These are phyloP conservation scores for Brassica cretica DNA, from an alignment of 345 rosid species.

Conservation along the genomic window DNA sequence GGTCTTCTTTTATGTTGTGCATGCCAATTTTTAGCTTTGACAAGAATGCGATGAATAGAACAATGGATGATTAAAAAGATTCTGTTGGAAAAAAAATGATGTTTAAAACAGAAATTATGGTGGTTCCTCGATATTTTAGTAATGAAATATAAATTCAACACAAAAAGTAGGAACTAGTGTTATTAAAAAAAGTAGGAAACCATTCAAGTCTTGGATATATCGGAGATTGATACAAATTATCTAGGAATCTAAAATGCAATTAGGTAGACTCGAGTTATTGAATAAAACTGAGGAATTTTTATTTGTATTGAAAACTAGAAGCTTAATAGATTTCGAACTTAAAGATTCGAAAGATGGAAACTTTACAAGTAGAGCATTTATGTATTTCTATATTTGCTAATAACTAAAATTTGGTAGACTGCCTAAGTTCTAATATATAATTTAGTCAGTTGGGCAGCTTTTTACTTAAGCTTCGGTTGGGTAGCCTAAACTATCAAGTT, in stretches of 20 bases:
- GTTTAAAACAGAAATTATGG: background rate
- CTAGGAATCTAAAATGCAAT: background rate
- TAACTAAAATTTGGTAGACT: background rate
- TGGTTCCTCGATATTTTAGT: background rate
- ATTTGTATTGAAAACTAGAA: too few species aligned
- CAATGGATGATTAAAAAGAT: too few species aligned
- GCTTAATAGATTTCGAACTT: too few species aligned
- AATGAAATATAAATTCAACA: background rate
- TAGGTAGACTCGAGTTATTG: too few species aligned
- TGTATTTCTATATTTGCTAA: background rate
- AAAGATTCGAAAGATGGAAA: background rate
- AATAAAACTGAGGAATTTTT: too few species aligned
- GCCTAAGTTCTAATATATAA: background rate
- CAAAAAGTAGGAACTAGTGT: too few species aligned
- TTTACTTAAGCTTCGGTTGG: background rate
- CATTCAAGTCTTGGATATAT: background rate
- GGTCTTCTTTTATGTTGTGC: too few species aligned
- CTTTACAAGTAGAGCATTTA: conserved; percentile 5
- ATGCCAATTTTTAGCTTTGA: too few species aligned
- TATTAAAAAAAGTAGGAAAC: background rate
- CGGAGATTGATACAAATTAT: background rate
- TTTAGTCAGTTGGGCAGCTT: background rate
- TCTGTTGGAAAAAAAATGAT: too few species aligned
- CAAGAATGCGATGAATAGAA: too few species aligned
- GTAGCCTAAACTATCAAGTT: background rate